Base-by-base conservation (phyloP, 2,329 filamentous ascomycete species). In the Tolypocladium album region DNA sequence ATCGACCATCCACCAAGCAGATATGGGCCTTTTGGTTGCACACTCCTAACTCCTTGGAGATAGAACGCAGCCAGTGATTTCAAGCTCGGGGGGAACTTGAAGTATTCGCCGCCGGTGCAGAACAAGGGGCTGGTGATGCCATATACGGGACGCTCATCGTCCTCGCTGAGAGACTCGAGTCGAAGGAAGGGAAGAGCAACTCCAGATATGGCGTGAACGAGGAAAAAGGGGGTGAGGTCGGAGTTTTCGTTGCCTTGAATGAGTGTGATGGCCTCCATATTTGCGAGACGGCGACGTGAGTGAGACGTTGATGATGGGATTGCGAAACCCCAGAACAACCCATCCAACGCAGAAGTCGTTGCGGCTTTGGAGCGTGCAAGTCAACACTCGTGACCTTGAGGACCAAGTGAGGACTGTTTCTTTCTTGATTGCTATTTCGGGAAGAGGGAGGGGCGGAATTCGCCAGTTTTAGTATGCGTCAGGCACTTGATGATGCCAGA, bases 1-100 rank as follows among this genome's bases (percentile, higher is more conserved):
- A 67, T 64, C 15, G 66, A 68, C 66, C 66, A 68, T 15, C 66
- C 66, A 3, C 63, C 66, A 20, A 68, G 53, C 22, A 66, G 43
- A 56, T 68, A 68, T 1, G 66, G 66, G 1, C 66, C 66, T 17
- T 60, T 50, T 3, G 66, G 64, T 52, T 68, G 66, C n/a, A 67
- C 52, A 13, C 52, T 22, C 11, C 56, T 59, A 55, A 68, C 61
- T 24, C 59, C 60, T 42, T 58, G 55, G 38, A 68, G 59, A 59
- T 68, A 68, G 27, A 64, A 31, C 43, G 62, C 62, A 27, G 66
- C 64, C 22, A 68, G 59, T 13, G 57, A 64, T 31, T 57, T 55
- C 36, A 68, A 60, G 39, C 61, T 64, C 11, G 59, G 43, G 27
- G 66, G 66, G 43, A 60, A 63, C 20, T 65, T 59, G 60, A 66